Conservation (phyloP, 2,329 filamentous ascomycete genomes). For the Talaromyces sp. region DNA sequence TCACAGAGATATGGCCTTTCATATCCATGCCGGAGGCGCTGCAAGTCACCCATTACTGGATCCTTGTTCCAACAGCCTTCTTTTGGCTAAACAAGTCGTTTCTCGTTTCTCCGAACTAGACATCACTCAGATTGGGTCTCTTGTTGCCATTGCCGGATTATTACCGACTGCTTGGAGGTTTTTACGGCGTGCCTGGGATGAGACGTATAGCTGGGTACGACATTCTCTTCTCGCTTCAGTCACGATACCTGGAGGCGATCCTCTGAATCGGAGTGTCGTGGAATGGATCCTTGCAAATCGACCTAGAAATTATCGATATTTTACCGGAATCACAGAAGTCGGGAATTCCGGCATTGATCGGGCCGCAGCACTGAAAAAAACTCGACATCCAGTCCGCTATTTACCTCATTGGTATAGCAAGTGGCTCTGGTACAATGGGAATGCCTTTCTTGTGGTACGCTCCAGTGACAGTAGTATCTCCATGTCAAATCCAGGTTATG, state of each 20-base stretch:
- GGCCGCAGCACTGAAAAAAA: conserved; percentile 14
- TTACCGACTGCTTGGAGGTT: conserved; percentile 12
- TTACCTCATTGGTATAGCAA: conserved; percentile 11
- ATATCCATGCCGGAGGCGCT: conserved; percentile 13
- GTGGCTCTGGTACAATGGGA: conserved; percentile 12
- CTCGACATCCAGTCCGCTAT: conserved; percentile 12
- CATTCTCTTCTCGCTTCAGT: conserved; percentile 15
- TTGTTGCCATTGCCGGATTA: conserved; percentile 15
- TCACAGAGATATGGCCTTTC: conserved; percentile 6
- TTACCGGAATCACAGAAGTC: conserved; percentile 12
- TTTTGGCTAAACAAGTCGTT: conserved; percentile 2
- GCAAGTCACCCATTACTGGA: conserved; percentile 13
- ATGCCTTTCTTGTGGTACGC: conserved; percentile 7
- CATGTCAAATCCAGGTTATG: conserved; percentile 12
- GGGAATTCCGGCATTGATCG: conserved; percentile 1
- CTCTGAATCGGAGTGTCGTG: conserved; percentile 15
- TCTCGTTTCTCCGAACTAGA: conserved; percentile 10
- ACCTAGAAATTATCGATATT: conserved; percentile 12
- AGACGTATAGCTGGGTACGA: conserved; percentile 10
- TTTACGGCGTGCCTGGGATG: conserved; percentile 2
- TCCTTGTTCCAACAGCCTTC: conserved; percentile 2
- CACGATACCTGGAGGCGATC: conserved; percentile 16
- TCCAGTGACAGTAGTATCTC: not conserved
- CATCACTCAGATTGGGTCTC: conserved; percentile 15
- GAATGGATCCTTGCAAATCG: conserved; percentile 16